These are phyloP conservation scores for Colletotrichum coccodes DNA, from an alignment of 2,329 filamentous ascomycete genomes.

Conservation along the genomic window DNA sequence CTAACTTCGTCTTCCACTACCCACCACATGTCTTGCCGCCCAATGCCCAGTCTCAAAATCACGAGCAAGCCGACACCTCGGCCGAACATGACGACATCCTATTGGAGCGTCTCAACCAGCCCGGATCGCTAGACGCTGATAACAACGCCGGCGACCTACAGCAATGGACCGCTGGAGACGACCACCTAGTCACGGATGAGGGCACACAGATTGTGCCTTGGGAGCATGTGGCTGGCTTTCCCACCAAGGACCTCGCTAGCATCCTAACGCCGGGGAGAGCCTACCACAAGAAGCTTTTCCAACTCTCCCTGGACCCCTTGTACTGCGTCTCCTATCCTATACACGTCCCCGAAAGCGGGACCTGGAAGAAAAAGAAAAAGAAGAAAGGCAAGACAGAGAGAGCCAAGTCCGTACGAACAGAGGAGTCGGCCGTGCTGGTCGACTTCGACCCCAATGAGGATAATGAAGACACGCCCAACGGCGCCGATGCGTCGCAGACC, in stretches of 20 bases:
- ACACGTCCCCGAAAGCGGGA: slow-evolving; percentile 81
- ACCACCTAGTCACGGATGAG: slow-evolving; percentile 64
- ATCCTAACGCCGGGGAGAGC: slow-evolving; percentile 79
- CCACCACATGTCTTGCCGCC: slow-evolving; percentile 67
- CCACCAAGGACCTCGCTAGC: slow-evolving; percentile 81
- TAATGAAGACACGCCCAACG: slow-evolving; percentile 41
- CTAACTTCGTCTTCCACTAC: slow-evolving; percentile 88
- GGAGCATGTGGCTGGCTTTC: slow-evolving; percentile 80
- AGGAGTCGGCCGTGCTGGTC: slow-evolving; percentile 41
- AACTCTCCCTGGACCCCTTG: slow-evolving; percentile 82
- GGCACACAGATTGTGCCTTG: slow-evolving; percentile 71
- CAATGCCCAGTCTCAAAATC: slow-evolving; percentile 46
- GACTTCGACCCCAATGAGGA: slow-evolving; percentile 35
- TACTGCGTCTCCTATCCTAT: slow-evolving; percentile 86
- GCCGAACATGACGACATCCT: slow-evolving; percentile 62
- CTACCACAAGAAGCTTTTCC: slow-evolving; percentile 85
- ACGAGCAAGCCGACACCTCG: slow-evolving; percentile 45
- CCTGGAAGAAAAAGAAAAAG: slow-evolving; percentile 74
- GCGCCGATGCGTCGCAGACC: slow-evolving; percentile 38
- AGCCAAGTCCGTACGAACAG: slow-evolving; percentile 35
- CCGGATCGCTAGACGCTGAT: slow-evolving; percentile 42
- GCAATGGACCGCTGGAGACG: slow-evolving; percentile 59
- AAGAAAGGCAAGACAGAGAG: slow-evolving; percentile 45
- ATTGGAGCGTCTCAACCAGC: slow-evolving; percentile 56
- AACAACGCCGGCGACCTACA: slow-evolving; percentile 50